Conservation (phyloP, 139 green algal species). For the Zygnema cylindricum region DNA sequence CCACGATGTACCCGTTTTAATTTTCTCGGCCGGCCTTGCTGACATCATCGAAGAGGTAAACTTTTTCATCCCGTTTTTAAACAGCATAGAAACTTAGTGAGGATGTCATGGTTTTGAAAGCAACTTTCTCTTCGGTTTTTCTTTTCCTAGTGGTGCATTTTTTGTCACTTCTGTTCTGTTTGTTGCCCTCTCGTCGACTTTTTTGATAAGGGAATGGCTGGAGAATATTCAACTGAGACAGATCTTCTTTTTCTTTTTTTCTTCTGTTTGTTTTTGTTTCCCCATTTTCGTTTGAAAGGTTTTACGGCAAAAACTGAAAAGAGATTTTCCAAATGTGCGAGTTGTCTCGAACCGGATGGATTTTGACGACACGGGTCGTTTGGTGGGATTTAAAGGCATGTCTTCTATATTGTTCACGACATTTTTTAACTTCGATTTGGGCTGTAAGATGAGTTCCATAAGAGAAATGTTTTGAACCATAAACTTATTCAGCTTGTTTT, state of each 20-base stretch:
- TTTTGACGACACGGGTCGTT: slow-evolving; percentile 38
- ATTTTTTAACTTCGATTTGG: not conserved
- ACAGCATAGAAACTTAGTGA: too few species aligned
- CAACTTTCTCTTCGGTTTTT: too few species aligned
- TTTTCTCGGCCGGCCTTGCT: slow-evolving; percentile 57
- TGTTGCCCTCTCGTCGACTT: not conserved
- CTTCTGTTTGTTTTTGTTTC: too few species aligned
- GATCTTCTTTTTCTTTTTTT: too few species aligned
- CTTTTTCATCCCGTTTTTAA: too few species aligned
- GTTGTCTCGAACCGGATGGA: slow-evolving; percentile 59
- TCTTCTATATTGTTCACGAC: not conserved
- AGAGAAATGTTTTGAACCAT: not conserved
- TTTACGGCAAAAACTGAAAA: slow-evolving; percentile 32
- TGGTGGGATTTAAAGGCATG: slow-evolving; percentile 44
- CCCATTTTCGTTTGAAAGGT: too few species aligned
- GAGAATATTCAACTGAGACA: too few species aligned
- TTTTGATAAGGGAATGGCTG: too few species aligned
- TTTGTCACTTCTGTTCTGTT: too few species aligned
- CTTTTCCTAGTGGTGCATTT: too few species aligned
- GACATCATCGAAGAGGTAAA: slow-evolving; percentile 59
- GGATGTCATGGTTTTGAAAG: too few species aligned
- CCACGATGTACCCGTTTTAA: slow-evolving; percentile 47
- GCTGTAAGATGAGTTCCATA: not conserved
- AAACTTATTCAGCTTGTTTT: not conserved
- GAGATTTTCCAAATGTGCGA: slow-evolving; percentile 38